Base-by-base conservation (phyloP, 2,329 filamentous ascomycete genomes). In the Elsinoe australis region DNA sequence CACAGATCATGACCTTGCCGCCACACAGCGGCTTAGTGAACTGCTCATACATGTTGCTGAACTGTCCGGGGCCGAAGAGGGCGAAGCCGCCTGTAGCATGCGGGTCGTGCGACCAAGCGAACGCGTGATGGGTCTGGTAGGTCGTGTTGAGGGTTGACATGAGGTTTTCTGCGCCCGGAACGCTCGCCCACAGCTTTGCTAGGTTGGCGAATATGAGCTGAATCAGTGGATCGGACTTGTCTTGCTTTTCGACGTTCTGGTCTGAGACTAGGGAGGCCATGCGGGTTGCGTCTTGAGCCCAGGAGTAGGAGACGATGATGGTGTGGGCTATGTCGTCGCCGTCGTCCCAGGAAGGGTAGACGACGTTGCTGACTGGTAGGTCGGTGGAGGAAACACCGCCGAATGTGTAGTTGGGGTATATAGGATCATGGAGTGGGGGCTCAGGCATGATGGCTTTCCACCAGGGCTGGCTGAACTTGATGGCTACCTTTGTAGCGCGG, bases 1-100 rank as follows among this genome's bases (percentile, higher is more conserved):
- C 68, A 4, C 59, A 57, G 6, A 70, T 57, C 14, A 62, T 52
- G 1, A 69, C 55, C 4, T 59, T 59, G 0, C 60, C 55, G 1
- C 59, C 51, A 0, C 59, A 61, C 9, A 57, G 50, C 0, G 59
- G 55, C 4, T 52, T 52, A 15, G 54, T 51, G 12, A 70, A 56
- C 1, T 56, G 44, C 0, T 64, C 63, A 34, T 64, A 68, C 19
- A 67, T 28, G 15, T 63, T 57, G 1, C 53, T 54, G 54, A 67
- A 71, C 46, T 70, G 67, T 0, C 64, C 62, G 0, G 67, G 65
- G 0, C 65, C 64, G 29, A 69, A 70, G 5, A 64, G 56, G 0
- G 66, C 67, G 49, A 68, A 71, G 0, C 65, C 67, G 0, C 68
- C 68, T 0, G 58, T 55, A 1, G 56, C 60, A 4, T 56, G 56